Conservation (phyloP, 345 rosid species). For the Leavenworthia alabamica region DNA sequence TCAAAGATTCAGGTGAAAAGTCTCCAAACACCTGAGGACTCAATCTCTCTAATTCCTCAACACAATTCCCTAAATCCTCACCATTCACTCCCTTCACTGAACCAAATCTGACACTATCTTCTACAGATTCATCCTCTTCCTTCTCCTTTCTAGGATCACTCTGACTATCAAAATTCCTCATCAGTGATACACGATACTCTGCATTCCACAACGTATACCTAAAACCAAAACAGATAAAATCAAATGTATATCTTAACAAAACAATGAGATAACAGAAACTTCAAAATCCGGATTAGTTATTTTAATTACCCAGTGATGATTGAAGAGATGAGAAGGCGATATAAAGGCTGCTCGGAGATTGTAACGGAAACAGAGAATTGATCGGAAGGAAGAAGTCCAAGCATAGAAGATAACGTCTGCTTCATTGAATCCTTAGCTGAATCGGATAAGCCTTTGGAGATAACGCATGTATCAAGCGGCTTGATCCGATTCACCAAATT, state of each 20-base stretch:
- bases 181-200: constrained; percentile 72
- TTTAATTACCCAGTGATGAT: constrained; percentile 73
- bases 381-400: constrained; percentile 84
- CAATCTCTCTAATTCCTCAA: constrained; percentile 42
- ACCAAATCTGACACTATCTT: constrained; percentile 22
- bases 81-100: constrained; percentile 27
- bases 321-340: constrained; percentile 66
- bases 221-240: constrained; percentile 2
- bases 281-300: neutral
- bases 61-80: constrained; percentile 30
- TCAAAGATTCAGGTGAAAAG: constrained; percentile 63
- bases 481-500: constrained; percentile 67
- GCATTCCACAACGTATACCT: constrained; percentile 96
- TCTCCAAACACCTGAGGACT: constrained; percentile 57
- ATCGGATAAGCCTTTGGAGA: constrained; percentile 79
- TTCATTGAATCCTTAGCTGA: constrained; percentile 89
- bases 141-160: constrained; percentile 22
- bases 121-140: constrained; percentile 18
- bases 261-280: neutral
- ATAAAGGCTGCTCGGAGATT: constrained; percentile 54
- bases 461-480: constrained; percentile 67
- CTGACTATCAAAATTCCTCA: constrained; percentile 57
- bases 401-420: constrained; percentile 84
- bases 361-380: constrained; percentile 58
- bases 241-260: neutral